Base-by-base conservation (phyloP, 306 rosid genomes). In the Medicago lupulina region DNA sequence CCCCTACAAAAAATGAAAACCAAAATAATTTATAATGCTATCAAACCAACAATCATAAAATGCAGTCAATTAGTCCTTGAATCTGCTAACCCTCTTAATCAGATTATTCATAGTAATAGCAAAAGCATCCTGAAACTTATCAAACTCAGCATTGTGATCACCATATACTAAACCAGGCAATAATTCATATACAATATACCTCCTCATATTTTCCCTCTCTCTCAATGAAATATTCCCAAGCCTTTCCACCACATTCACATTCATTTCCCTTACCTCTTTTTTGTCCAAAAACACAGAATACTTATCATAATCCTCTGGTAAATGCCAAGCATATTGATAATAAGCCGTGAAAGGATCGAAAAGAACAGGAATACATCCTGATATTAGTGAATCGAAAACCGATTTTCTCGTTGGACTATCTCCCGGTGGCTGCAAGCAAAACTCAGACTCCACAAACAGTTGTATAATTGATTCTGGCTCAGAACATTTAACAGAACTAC, bases 251-350 rank as follows among this genome's bases (percentile, higher is more conserved):
- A 88, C 89, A 34, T 84, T 85, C 54, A 84, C 84, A 81, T 83
- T 85, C 85, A 8, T 67, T 62, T 82, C 12, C 62, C 49, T 82
- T 40, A 89, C 85, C 65, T 87, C 90, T 41, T 77, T 81, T 54
- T 91, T 86, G 78, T 91, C 93, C 55, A 91, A 58, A 40, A 89
- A 89, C 79, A 91, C 89, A 1, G 96, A 91, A 53, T 88, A 91
- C 54, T 79, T 88, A 0, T 76, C 87, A 54, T 76, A 80, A 2
- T 86, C 89, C 49, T 80, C 85, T 0, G 93, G 90, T 15, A 91
- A 79, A 83, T 91, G 93, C 97, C 92, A 91, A 2, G 93, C 88
- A 80, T 91, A 91, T 76, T 91, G 97, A 77, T 89, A 91, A 21
- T 89, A 91, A 77, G 97, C 93, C 1, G 97, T 91, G 72, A 86